These are phyloP conservation scores for Basipetospora chlamydospora DNA, from an alignment of 2,329 filamentous ascomycete species.

Conservation along the genomic window DNA sequence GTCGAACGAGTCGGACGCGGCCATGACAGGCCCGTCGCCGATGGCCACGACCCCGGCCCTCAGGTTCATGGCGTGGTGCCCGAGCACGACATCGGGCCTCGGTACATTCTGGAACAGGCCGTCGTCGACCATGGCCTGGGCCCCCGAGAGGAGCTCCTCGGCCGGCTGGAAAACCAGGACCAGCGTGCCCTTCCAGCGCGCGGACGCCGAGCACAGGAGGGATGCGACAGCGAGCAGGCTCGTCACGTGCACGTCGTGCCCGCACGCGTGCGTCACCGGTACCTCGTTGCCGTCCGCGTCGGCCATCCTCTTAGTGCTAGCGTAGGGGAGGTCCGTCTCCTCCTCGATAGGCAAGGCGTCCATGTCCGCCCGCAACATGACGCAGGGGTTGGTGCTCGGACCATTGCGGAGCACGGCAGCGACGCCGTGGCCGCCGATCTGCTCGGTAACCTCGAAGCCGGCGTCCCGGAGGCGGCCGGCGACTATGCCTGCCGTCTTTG, in stretches of 20 bases:
- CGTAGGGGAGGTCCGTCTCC: constrained; percentile 37
- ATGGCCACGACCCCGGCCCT: constrained; percentile 18
- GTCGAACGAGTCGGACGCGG: constrained; percentile 13
- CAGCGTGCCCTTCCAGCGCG: constrained; percentile 46
- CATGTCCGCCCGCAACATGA: constrained; percentile 48
- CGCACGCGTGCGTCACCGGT: constrained; percentile 55
- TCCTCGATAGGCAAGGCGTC: constrained; percentile 46
- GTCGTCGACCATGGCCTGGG: constrained; percentile 26
- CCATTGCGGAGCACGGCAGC: constrained; percentile 42
- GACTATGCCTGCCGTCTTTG: constrained; percentile 32
- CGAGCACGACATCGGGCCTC: constrained; percentile 20
- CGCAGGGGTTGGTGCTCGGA: constrained; percentile 28
- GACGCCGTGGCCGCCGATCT: constrained; percentile 44
- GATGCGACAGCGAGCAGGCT: constrained; percentile 39
- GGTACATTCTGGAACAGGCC: constrained; percentile 18
- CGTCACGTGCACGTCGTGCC: constrained; percentile 52
- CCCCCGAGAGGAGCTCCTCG: constrained; percentile 49
- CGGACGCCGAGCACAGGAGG: constrained; percentile 26
- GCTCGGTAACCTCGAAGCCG: constrained; percentile 24
- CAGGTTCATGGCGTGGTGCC: constrained; percentile 18
- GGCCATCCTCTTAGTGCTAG: constrained; percentile 20
- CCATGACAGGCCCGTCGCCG: constrained; percentile 13
- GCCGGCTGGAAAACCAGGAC: constrained; percentile 52
- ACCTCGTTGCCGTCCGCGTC: constrained; percentile 31
- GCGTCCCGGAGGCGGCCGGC: constrained; percentile 21